Evolutionary conservation across 306 rosid species (phyloP).

Genomic region (Dryas octopetala): DNA sequence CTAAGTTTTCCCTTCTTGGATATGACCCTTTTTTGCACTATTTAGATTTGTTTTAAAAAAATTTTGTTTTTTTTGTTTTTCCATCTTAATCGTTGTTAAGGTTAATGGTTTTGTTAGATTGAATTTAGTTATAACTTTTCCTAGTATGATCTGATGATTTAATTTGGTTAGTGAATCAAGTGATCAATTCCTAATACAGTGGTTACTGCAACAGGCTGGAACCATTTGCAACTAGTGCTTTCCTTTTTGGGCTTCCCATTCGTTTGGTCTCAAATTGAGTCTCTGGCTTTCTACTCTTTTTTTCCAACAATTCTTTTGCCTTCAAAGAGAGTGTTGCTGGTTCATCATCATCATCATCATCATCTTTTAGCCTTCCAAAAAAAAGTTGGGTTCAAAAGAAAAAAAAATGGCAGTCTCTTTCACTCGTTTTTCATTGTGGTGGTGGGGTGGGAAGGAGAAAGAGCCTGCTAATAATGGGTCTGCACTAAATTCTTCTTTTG

Average conservation of each 20-base stretch:
- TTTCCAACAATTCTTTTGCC: slow-evolving; percentile 24
- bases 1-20: background rate
- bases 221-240: slow-evolving; percentile 37
- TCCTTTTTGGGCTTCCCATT: slow-evolving; percentile 22
- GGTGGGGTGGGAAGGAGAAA: slow-evolving; percentile 75
- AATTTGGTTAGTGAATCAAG: slow-evolving; percentile 21
- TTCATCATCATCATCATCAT: slow-evolving; percentile 23
- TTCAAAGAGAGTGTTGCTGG: slow-evolving; percentile 11
- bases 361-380: slow-evolving; percentile 11
- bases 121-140: slow-evolving; percentile 27
- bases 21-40: slow-evolving; percentile 16
- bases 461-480: slow-evolving; percentile 53
- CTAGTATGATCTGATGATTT: slow-evolving; percentile 18
- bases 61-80: background rate
- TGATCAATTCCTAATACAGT: slow-evolving; percentile 54
- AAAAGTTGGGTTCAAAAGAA: slow-evolving; percentile 11
- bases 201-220: slow-evolving; percentile 74
- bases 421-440: slow-evolving; percentile 66
- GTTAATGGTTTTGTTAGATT: slow-evolving; percentile 32
- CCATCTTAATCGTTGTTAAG: slow-evolving; percentile 19
- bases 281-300: slow-evolving; percentile 23
- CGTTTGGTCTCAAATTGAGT: slow-evolving; percentile 27
- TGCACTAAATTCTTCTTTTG: slow-evolving; percentile 51
- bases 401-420: slow-evolving; percentile 69
- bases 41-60: background rate